Evolutionary conservation across 208 protist species (phyloP).

Genomic region (Angomonas ambiguus): DNA sequence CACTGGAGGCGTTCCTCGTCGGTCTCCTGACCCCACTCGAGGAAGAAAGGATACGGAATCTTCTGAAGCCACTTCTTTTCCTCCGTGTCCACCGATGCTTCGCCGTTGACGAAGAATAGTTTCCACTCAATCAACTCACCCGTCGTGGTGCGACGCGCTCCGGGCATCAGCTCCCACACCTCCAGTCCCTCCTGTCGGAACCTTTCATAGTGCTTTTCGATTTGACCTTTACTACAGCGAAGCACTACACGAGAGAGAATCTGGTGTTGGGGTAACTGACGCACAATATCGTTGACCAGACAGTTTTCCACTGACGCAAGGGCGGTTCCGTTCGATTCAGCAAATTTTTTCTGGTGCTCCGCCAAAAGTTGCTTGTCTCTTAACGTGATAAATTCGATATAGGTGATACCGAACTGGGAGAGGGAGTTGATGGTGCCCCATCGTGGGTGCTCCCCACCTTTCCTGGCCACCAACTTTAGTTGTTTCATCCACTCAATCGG

Average conservation of each 20-base stretch:
- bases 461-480: not conserved
- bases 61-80: not conserved
- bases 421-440: conserved; percentile 17
- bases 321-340: not conserved
- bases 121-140: conserved; percentile 11
- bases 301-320: not conserved
- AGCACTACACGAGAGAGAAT: conserved; percentile 10
- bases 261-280: conserved; percentile 3
- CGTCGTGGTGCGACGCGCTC: not conserved
- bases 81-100: not conserved
- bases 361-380: not conserved
- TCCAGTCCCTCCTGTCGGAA: not conserved
- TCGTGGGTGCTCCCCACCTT: not conserved
- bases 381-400: conserved; percentile 11
- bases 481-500: not conserved
- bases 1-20: conserved; percentile 1
- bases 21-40: conserved; percentile 9
- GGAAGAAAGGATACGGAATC: conserved; percentile 11
- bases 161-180: conserved; percentile 3
- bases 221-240: not conserved
- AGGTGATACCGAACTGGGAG: conserved; percentile 10
- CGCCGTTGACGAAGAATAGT: conserved; percentile 12
- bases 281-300: not conserved
- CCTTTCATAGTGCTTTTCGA: not conserved
- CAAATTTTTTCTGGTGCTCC: not conserved